Evolutionary conservation across 2,329 filamentous ascomycete species (phyloP).

Genomic region (Pseudogymnoascus sp.): DNA sequence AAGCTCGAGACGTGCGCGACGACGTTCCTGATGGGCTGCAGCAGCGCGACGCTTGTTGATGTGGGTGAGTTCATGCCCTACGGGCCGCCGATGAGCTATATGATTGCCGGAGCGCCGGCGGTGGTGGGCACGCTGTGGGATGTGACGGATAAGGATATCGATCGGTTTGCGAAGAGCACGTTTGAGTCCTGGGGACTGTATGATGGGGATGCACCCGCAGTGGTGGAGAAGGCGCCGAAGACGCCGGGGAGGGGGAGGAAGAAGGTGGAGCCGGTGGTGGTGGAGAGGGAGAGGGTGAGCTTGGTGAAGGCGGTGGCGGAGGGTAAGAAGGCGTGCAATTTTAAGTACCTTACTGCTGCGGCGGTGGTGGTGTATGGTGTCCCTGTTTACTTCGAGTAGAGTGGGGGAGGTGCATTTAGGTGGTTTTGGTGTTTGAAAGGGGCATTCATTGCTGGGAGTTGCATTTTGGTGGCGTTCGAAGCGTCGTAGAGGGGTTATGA

Average conservation of each 20-base stretch:
- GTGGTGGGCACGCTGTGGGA: slow-evolving; percentile 94
- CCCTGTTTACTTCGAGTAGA: slow-evolving; percentile 64
- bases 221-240: slow-evolving; percentile 24
- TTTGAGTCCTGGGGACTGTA: slow-evolving; percentile 81
- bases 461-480: not conserved
- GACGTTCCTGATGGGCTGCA: slow-evolving; percentile 89
- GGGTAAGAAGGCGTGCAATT: slow-evolving; percentile 69
- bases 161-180: slow-evolving; percentile 71
- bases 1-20: slow-evolving; percentile 69
- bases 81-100: slow-evolving; percentile 84
- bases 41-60: slow-evolving; percentile 70
- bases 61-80: slow-evolving; percentile 84
- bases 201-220: slow-evolving; percentile 14
- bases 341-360: slow-evolving; percentile 87
- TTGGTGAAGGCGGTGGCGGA: slow-evolving; percentile 74
- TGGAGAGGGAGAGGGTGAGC: slow-evolving; percentile 35
- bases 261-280: slow-evolving; percentile 22
- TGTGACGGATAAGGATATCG: slow-evolving; percentile 94
- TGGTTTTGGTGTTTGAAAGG: not conserved
- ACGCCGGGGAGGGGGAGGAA: slow-evolving; percentile 25
- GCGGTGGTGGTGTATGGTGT: slow-evolving; percentile 93
- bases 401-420: not conserved
- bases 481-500: not conserved
- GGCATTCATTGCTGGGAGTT: not conserved
- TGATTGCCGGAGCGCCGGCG: slow-evolving; percentile 78